Evolutionary conservation across 1,139 yeast species (phyloP).

Genomic region (Scheffersomyces cryptocercus): DNA sequence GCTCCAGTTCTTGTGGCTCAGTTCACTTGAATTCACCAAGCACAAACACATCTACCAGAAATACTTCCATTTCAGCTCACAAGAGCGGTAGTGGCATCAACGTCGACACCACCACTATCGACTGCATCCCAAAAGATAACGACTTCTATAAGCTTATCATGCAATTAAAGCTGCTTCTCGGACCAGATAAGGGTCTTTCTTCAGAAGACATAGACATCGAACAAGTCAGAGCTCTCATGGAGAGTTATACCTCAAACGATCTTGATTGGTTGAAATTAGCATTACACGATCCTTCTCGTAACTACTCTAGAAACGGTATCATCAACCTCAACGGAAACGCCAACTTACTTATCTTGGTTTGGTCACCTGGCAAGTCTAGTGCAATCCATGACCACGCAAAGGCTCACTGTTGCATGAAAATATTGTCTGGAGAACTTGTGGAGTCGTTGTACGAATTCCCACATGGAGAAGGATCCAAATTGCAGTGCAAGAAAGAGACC

Average conservation of each 20-base stretch:
- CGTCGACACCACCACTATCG: background rate
- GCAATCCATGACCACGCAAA: slow-evolving; percentile 77
- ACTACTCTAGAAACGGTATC: slow-evolving; percentile 64
- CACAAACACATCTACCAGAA: background rate
- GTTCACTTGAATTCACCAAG: background rate
- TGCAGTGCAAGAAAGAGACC: slow-evolving; percentile 35
- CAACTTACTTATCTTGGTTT: slow-evolving; percentile 64
- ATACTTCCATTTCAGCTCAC: too few relatives aligned
- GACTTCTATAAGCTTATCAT: slow-evolving; percentile 30
- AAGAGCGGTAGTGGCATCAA: background rate
- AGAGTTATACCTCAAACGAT: slow-evolving; percentile 47
- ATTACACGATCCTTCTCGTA: slow-evolving; percentile 50
- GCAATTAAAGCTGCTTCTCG: slow-evolving; percentile 32
- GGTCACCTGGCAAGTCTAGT: slow-evolving; percentile 71
- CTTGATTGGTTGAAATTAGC: slow-evolving; percentile 65
- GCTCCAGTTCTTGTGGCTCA: background rate
- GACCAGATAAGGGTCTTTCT: slow-evolving; percentile 37
- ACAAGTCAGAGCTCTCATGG: slow-evolving; percentile 47
- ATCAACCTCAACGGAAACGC: slow-evolving; percentile 69
- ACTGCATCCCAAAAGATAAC: slow-evolving; percentile 14
- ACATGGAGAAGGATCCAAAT: slow-evolving; percentile 21
- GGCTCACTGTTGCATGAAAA: slow-evolving; percentile 71
- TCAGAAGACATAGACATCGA: slow-evolving; percentile 59
- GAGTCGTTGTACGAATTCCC: slow-evolving; percentile 66
- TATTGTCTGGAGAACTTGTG: slow-evolving; percentile 58